These are phyloP conservation scores for Amaranthus tricolor DNA, from an alignment of 179 eudicot species.

Conservation along the genomic window DNA sequence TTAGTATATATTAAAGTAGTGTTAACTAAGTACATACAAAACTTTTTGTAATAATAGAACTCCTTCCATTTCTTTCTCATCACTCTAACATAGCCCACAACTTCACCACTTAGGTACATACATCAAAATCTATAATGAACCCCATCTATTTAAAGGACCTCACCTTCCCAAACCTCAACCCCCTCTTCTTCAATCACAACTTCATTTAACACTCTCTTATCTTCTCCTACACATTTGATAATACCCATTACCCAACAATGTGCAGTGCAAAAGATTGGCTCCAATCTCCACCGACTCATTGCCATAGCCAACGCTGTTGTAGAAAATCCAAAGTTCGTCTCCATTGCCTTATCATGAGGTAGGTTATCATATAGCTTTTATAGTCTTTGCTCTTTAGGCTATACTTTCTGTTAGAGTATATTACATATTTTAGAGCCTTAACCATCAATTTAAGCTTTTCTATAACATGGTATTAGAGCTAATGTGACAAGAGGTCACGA, in stretches of 20 bases:
- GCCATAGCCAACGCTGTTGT: constrained; percentile 11
- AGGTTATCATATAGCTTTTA: not conserved
- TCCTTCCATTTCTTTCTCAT: constrained; percentile 13
- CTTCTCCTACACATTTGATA: not conserved
- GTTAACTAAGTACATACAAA: too few species aligned
- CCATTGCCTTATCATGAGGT: constrained; percentile 42
- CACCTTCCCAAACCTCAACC: constrained; percentile 16
- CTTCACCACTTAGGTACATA: constrained; percentile 23
- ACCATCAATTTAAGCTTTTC: too few species aligned
- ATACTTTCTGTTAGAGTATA: too few species aligned
- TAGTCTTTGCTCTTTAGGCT: not conserved
- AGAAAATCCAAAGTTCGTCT: constrained; percentile 48
- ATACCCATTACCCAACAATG: constrained; percentile 27
- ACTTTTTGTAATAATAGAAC: not conserved
- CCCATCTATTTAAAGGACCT: constrained; percentile 28
- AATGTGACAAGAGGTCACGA: too few species aligned
- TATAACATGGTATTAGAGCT: too few species aligned
- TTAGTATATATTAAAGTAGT: too few species aligned
- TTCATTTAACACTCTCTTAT: not conserved
- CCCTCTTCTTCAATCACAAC: not conserved
- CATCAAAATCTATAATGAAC: not conserved
- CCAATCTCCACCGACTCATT: constrained; percentile 22
- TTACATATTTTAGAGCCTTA: too few species aligned
- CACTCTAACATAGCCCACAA: constrained; percentile 30
- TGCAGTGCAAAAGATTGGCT: constrained; percentile 39